These are phyloP conservation scores for Corynespora cassiicola DNA, from an alignment of 2,329 filamentous ascomycete genomes.

Conservation along the genomic window DNA sequence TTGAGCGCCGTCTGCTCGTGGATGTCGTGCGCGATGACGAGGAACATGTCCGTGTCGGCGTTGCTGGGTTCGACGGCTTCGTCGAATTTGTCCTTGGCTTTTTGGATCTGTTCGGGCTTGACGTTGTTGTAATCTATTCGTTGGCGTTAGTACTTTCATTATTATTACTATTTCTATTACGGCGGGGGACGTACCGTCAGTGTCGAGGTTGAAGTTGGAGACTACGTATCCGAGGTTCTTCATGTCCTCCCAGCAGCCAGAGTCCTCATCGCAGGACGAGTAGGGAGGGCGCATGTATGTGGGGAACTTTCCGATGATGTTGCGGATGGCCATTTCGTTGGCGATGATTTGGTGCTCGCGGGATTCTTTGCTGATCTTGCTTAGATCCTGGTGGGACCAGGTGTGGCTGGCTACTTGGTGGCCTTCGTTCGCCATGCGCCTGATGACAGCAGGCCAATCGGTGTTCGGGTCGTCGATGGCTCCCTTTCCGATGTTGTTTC, in stretches of 20 bases:
- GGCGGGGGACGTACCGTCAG: conserved; percentile 51
- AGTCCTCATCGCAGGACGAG: conserved; percentile 51
- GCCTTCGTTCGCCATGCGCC: conserved; percentile 60
- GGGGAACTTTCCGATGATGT: conserved; percentile 61
- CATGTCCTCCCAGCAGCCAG: conserved; percentile 48
- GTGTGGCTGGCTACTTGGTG: conserved; percentile 69
- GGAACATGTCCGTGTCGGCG: conserved; percentile 43
- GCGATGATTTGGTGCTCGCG: conserved; percentile 58
- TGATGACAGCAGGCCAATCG: conserved; percentile 58
- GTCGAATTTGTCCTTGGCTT: conserved; percentile 48
- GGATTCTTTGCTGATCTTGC: conserved; percentile 48
- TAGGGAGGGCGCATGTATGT: conserved; percentile 61
- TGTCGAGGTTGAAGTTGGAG: conserved; percentile 66
- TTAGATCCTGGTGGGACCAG: conserved; percentile 60
- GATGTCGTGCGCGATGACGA: conserved; percentile 62
- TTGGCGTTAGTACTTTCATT: conserved; percentile 4
- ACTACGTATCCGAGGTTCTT: conserved; percentile 62
- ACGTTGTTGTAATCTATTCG: conserved; percentile 36
- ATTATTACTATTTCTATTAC: not conserved
- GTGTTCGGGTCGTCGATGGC: conserved; percentile 59
- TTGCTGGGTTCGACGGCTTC: conserved; percentile 45
- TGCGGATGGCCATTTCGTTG: conserved; percentile 62
- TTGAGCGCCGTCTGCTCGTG: conserved; percentile 53
- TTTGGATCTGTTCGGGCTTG: conserved; percentile 33
- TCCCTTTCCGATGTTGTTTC: conserved; percentile 63